Conservation (phyloP, 2,329 filamentous ascomycete genomes). For the Colletotrichum ledebouriae region DNA sequence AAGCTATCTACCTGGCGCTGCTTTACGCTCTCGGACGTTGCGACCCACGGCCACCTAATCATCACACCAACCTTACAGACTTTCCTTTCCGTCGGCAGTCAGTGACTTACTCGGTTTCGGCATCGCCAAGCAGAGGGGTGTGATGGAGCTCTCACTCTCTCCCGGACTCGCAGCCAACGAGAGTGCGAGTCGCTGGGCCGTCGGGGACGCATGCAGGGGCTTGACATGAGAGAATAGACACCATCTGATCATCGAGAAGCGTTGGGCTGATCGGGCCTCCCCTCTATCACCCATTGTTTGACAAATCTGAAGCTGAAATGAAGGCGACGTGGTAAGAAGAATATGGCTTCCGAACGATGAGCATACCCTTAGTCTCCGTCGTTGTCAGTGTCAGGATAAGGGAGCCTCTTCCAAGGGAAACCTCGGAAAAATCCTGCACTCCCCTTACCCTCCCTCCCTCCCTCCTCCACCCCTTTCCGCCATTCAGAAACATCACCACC, state of each 20-base stretch:
- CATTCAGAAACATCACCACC: background rate
- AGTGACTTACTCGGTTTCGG: conserved; percentile 29
- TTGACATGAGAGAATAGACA: background rate
- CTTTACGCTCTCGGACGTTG: too few species aligned
- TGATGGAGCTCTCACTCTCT: too few species aligned
- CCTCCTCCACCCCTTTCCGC: too few species aligned
- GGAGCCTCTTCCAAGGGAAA: too few species aligned
- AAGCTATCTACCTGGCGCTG: too few species aligned
- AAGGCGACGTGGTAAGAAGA: background rate
- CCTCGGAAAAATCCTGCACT: background rate
- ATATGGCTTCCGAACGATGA: background rate
- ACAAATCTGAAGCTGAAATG: background rate
- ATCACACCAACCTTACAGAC: background rate
- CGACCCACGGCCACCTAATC: too few species aligned
- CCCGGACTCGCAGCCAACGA: too few species aligned
- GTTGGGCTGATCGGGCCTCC: background rate
- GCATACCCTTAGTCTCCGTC: background rate
- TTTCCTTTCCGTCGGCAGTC: background rate
- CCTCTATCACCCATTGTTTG: too few species aligned
- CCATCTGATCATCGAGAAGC: background rate
- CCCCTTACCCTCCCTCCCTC: background rate
- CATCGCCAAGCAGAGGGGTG: background rate
- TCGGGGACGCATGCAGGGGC: conserved; percentile 4
- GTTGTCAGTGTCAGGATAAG: too few species aligned
- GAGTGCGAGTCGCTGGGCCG: background rate